These are phyloP conservation scores for Diplodia intermedia DNA, from an alignment of 2,329 filamentous ascomycete species.

Conservation along the genomic window DNA sequence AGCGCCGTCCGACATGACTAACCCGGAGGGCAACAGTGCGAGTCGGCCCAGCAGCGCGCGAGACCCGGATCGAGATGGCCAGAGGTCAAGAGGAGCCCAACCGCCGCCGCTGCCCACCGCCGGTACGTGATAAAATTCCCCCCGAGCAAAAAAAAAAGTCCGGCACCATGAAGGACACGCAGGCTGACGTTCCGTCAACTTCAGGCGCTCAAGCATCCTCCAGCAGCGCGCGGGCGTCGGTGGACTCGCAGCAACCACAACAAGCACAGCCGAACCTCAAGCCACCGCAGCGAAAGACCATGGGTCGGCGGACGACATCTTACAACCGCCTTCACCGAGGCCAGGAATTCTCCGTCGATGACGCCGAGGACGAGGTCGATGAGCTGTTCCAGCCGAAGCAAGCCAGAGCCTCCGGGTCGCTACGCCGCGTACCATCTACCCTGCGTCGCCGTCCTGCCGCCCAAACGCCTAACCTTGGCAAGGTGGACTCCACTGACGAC, in stretches of 20 bases:
- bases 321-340: slow-evolving; percentile 78
- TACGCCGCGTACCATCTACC: slow-evolving; percentile 60
- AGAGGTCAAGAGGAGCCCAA: slow-evolving; percentile 24
- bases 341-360: slow-evolving; percentile 88
- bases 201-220: slow-evolving; percentile 17
- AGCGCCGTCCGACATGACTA: background rate
- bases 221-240: slow-evolving; percentile 3
- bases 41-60: slow-evolving; percentile 23
- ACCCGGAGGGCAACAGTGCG: slow-evolving; percentile 14
- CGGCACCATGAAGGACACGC: slow-evolving; percentile 8
- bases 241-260: slow-evolving; percentile 4
- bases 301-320: slow-evolving; percentile 77
- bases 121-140: slow-evolving; percentile 20
- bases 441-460: slow-evolving; percentile 57
- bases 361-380: slow-evolving; percentile 81
- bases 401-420: slow-evolving; percentile 47
- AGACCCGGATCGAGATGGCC: slow-evolving; percentile 20
- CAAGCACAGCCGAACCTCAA: slow-evolving; percentile 21
- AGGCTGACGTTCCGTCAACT: slow-evolving; percentile 12
- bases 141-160: slow-evolving; percentile 16
- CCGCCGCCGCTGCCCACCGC: slow-evolving; percentile 9
- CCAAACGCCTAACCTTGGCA: slow-evolving; percentile 55
- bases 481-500: slow-evolving; percentile 54
- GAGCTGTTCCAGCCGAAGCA: slow-evolving; percentile 60
- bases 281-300: slow-evolving; percentile 71